Conservation (phyloP, 1,284 basidiomycete genomes). For the Sporisorium scitamineum region DNA sequence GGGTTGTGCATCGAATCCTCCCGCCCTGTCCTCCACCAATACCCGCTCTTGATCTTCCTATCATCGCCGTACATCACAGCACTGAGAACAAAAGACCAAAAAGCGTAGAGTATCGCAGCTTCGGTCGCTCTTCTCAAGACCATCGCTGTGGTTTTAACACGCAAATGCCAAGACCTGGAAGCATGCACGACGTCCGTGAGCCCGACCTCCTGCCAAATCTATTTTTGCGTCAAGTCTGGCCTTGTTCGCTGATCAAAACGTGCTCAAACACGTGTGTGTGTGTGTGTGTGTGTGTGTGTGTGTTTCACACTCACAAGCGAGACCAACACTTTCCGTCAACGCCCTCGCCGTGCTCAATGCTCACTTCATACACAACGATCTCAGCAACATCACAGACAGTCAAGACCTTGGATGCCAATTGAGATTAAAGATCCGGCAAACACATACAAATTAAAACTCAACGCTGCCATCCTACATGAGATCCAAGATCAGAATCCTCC, state of each 20-base stretch:
- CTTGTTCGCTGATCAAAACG: no score
- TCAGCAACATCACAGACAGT: neutral
- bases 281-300: no score
- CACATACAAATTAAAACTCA: neutral
- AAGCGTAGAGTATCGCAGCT: neutral
- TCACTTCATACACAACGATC: neutral
- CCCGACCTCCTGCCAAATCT: neutral
- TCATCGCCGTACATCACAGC: no score
- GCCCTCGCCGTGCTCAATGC: neutral
- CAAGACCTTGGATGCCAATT: neutral
- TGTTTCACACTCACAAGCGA: neutral
- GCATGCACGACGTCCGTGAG: conserved; percentile 6
- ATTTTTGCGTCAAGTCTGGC: neutral
- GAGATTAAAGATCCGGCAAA: conserved; percentile 6
- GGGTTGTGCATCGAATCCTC: neutral
- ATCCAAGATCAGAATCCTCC: conserved; percentile 10
- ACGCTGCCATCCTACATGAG: neutral
- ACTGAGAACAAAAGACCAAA: no score
- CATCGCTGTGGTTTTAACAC: neutral
- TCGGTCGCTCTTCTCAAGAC: neutral
- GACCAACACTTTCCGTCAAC: conserved; percentile 8
- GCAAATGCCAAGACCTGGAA: conserved; percentile 11
- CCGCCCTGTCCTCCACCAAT: no score
- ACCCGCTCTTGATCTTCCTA: neutral
- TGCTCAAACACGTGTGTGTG: no score